These are phyloP conservation scores for Phytopythium ostracodes DNA, from an alignment of 352 stramenopile species.

Conservation along the genomic window DNA sequence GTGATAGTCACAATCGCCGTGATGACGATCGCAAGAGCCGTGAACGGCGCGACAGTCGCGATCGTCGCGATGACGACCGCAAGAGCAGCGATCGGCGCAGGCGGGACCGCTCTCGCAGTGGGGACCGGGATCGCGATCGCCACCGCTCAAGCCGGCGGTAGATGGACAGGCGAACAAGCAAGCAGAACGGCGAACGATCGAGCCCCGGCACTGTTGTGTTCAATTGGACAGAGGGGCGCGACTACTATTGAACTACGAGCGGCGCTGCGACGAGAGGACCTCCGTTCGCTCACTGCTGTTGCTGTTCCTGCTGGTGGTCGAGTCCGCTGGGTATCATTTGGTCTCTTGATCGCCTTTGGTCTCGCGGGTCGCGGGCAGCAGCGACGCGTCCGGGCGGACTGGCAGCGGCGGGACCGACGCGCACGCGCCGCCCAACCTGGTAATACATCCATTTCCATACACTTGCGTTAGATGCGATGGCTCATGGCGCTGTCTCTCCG, in stretches of 20 bases:
- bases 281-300: neutral
- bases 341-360: slow-evolving; percentile 9
- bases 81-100: neutral
- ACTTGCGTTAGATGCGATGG: neutral
- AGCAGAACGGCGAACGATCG: neutral
- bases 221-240: neutral
- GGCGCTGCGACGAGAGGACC: neutral
- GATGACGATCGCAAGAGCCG: slow-evolving; percentile 14
- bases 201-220: neutral
- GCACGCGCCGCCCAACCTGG: slow-evolving; percentile 53
- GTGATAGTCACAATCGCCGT: slow-evolving; percentile 11
- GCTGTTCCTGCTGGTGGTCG: neutral
- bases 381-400: slow-evolving; percentile 63
- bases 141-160: slow-evolving; percentile 16
- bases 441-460: neutral
- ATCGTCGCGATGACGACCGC: slow-evolving; percentile 8
- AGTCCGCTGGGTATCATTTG: neutral
- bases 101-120: slow-evolving; percentile 11
- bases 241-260: neutral
- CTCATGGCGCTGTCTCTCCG: neutral
- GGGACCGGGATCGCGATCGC: slow-evolving; percentile 24
- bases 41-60: neutral
- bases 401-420: slow-evolving; percentile 61
- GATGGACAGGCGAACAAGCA: neutral
- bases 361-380: slow-evolving; percentile 31